Conservation (phyloP, 345 rosid species). For the Syzygium oleosum region DNA sequence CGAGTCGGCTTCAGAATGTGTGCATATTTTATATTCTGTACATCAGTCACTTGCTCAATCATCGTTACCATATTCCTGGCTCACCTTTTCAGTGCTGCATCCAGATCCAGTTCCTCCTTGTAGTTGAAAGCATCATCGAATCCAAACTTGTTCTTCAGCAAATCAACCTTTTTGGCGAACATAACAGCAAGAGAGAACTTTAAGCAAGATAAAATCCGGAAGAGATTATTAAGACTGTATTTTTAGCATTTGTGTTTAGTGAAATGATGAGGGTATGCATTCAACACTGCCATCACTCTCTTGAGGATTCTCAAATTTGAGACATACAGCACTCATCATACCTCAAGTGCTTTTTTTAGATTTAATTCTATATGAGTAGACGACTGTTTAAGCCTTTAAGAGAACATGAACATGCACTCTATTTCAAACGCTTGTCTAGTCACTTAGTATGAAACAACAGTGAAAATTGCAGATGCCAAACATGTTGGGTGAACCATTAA, state of each 20-base stretch:
- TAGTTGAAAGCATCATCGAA: constrained; percentile 60
- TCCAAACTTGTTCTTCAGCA: constrained; percentile 35
- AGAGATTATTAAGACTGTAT: background rate
- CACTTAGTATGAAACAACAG: background rate
- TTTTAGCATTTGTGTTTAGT: background rate
- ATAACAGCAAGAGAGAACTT: background rate
- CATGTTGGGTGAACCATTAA: background rate
- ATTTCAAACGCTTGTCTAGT: background rate
- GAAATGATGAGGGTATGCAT: background rate
- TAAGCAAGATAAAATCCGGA: background rate
- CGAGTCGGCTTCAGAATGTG: background rate
- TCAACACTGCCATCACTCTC: background rate
- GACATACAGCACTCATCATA: background rate
- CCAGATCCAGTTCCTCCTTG: constrained; percentile 25
- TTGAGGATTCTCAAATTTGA: background rate
- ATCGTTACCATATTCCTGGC: background rate
- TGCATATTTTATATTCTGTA: background rate
- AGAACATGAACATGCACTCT: background rate
- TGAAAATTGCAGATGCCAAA: background rate
- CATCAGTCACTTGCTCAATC: background rate
- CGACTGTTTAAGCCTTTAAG: no score
- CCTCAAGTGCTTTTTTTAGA: background rate
- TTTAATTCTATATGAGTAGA: background rate
- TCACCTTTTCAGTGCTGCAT: constrained; percentile 40
- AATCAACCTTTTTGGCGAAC: constrained; percentile 19